phyloP scores from a whole-genome alignment of 176 grass and related monocot species.

The Carex cristatella region DNA sequence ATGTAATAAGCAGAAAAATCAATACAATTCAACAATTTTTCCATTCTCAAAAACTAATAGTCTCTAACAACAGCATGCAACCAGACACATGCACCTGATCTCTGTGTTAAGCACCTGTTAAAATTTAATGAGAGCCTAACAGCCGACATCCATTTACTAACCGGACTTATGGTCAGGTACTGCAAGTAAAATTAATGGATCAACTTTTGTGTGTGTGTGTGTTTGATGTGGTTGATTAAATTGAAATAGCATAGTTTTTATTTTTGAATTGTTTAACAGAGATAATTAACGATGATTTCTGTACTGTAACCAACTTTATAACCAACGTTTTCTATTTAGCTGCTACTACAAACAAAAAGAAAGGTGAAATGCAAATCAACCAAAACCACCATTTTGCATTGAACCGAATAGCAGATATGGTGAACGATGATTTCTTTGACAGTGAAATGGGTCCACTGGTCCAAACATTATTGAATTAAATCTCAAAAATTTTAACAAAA shows the following conservation, averaged over 20 bases:
- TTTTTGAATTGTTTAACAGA: not conserved
- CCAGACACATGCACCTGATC: slow-evolving; percentile 28
- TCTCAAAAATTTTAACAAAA: not conserved
- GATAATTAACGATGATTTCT: not conserved
- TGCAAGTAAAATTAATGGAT: not conserved
- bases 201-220: not conserved
- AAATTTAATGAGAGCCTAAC: slow-evolving; percentile 23
- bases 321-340: not conserved
- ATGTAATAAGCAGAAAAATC: too few species aligned
- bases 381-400: not conserved
- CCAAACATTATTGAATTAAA: not conserved
- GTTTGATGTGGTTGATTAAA: slow-evolving; percentile 1
- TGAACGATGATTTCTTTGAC: not conserved
- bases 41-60: too few species aligned
- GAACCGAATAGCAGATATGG: not conserved
- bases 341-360: not conserved
- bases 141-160: slow-evolving; percentile 22
- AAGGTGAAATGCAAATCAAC: not conserved
- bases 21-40: too few species aligned
- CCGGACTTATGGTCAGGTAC: slow-evolving; percentile 44
- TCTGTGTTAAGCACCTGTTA: slow-evolving; percentile 31
- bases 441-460: not conserved
- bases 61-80: slow-evolving; percentile 39
- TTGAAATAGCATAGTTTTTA: not conserved
- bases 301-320: too few species aligned